Percentiles rank a stretch among this genome's conserved stretches.
Evolutionary conservation across 1,284 basidiomycete genomes (phyloP).

Genomic region (Porogramme epimiltina): DNA sequence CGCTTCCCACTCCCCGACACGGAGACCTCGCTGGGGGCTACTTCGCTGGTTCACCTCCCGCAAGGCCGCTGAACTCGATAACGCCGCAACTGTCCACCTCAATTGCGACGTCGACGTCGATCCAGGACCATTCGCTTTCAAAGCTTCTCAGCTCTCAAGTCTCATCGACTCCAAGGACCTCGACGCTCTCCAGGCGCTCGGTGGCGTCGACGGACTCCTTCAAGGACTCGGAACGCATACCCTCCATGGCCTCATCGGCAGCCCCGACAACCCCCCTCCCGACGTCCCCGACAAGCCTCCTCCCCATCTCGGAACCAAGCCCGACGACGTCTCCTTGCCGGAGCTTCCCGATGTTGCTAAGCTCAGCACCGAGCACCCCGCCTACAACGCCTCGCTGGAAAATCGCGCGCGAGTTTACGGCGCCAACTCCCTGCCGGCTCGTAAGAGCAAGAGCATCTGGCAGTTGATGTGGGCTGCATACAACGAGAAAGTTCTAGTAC

Average conservation of each 20-base stretch:
- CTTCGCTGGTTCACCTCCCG: too few relatives aligned
- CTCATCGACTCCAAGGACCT: constrained; percentile 92
- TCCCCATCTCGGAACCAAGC: too few relatives aligned
- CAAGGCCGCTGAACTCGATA: too few relatives aligned
- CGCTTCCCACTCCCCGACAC: too few relatives aligned
- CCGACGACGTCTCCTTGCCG: constrained; percentile 38
- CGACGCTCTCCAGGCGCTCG: constrained; percentile 70
- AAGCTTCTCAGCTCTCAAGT: constrained; percentile 80
- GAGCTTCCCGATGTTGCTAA: constrained; percentile 44
- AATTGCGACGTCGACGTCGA: constrained; percentile 63
- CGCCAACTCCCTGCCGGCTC: constrained; percentile 78
- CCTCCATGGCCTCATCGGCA: constrained; percentile 58
- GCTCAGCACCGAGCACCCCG: constrained; percentile 30
- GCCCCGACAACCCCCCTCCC: constrained; percentile 31
- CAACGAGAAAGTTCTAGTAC: constrained; percentile 92
- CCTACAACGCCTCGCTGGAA: constrained; percentile 57
- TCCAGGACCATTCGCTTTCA: constrained; percentile 71
- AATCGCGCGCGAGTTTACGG: constrained; percentile 82
- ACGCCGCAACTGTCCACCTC: too few relatives aligned
- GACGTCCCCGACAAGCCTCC: too few relatives aligned
- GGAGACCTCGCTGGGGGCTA: too few relatives aligned
- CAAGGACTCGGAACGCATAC: constrained; percentile 75
- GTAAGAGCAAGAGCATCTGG: constrained; percentile 80
- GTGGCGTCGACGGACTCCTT: constrained; percentile 74
- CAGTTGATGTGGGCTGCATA: constrained; percentile 92